phyloP scores from a whole-genome alignment of 2,329 filamentous ascomycete species.

The Atkinsonella texensis region DNA sequence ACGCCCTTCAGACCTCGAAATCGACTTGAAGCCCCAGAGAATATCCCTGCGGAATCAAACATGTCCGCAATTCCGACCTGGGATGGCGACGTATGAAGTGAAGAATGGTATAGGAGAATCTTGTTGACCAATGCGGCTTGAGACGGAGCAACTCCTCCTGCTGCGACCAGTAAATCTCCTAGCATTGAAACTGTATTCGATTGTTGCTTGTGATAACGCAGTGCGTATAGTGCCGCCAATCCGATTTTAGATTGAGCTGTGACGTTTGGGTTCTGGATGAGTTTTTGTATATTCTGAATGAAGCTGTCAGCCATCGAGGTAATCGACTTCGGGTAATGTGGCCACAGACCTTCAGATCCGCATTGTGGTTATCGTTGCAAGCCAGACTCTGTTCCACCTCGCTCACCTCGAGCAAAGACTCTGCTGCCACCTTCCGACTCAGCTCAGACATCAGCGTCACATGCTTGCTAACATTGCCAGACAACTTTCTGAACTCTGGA shows the following conservation, averaged over 20 bases:
- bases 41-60: constrained; percentile 84
- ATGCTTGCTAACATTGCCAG: constrained; percentile 96
- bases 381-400: constrained; percentile 94
- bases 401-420: constrained; percentile 87
- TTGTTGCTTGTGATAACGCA: constrained; percentile 80
- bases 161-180: constrained; percentile 72
- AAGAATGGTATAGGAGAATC: constrained; percentile 74
- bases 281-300: constrained; percentile 61
- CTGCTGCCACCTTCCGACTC: constrained; percentile 72
- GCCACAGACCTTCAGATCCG: constrained; percentile 67
- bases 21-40: constrained; percentile 73
- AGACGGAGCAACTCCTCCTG: constrained; percentile 65
- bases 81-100: constrained; percentile 66
- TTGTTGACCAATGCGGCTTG: constrained; percentile 72
- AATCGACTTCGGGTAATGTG: not conserved
- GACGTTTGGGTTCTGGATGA: constrained; percentile 72
- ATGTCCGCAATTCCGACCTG: constrained; percentile 76
- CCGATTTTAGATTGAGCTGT: constrained; percentile 75
- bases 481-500: constrained; percentile 92
- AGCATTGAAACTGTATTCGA: constrained; percentile 76
- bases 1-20: constrained; percentile 95
- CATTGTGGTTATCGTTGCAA: constrained; percentile 88
- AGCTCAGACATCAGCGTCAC: constrained; percentile 92
- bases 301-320: constrained; percentile 12
- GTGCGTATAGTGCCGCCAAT: constrained; percentile 84